These are phyloP conservation scores for Eutypa lata DNA, from an alignment of 2,329 filamentous ascomycete species.

Conservation along the genomic window DNA sequence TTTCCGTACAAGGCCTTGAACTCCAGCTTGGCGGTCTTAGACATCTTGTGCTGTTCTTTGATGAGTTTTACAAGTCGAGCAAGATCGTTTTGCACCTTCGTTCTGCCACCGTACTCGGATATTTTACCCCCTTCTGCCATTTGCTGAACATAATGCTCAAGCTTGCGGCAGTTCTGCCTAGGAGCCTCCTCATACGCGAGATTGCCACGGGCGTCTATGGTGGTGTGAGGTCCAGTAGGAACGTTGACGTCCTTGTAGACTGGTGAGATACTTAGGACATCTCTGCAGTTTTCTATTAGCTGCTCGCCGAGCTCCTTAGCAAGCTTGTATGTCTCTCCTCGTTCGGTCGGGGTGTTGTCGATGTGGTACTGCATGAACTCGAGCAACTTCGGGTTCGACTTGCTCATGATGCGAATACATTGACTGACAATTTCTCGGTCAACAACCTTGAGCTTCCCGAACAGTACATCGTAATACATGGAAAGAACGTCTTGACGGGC, in stretches of 20 bases:
- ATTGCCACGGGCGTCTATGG: slow-evolving; percentile 88
- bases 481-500: slow-evolving; percentile 92
- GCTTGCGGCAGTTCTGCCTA: slow-evolving; percentile 84
- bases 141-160: slow-evolving; percentile 97
- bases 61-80: slow-evolving; percentile 97
- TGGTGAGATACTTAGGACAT: slow-evolving; percentile 78
- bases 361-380: slow-evolving; percentile 99
- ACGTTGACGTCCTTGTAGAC: slow-evolving; percentile 95
- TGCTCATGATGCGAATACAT: slow-evolving; percentile 99
- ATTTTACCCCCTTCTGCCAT: slow-evolving; percentile 99
- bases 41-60: slow-evolving; percentile 95
- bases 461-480: slow-evolving; percentile 99
- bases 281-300: slow-evolving; percentile 96
- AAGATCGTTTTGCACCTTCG: slow-evolving; percentile 95
- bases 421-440: slow-evolving; percentile 98
- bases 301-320: slow-evolving; percentile 91
- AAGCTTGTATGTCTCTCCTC: slow-evolving; percentile 96
- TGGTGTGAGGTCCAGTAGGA: slow-evolving; percentile 88
- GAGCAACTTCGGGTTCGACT: slow-evolving; percentile 89
- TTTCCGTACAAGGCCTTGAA: slow-evolving; percentile 95
- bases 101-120: slow-evolving; percentile 95
- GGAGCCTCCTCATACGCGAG: slow-evolving; percentile 88
- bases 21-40: slow-evolving; percentile 92
- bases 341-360: slow-evolving; percentile 94
- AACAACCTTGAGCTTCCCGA: slow-evolving; percentile 86